Base-by-base conservation (phyloP, 2,329 filamentous ascomycete species). In the Colletotrichum sojae region DNA sequence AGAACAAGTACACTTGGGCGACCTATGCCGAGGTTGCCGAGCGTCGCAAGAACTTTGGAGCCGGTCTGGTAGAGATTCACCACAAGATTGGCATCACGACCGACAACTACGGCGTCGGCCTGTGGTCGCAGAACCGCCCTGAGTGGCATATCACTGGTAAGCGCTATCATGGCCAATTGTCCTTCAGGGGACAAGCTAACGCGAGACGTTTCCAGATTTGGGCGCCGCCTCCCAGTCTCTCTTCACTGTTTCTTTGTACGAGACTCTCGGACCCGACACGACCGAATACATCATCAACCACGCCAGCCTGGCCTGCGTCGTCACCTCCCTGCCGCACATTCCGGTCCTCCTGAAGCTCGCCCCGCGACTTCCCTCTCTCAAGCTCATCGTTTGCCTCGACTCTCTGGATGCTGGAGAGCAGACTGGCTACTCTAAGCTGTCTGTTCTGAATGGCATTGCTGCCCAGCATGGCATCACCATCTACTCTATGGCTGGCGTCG, bases 271-370 rank as follows among this genome's bases (percentile, higher is more conserved):
- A 10, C 92, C 95, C 13, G 94, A 97, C 73, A 90, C 95, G 2
- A 95, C 93, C 66, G 94, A 98, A 82, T 98, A 93, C 83, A 98
- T 99, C 80, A 92, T 98, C 83, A 97, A 97, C 81, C 95, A 98
- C 79, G 90, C 94, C 63, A 87, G 91, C 71, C 84, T 98, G 65
- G 81, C 86, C 67, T 93, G 91, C 75, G 89, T 98, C 46, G 90
- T 92, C 71, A 91, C 93, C 67, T 94, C 93, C 31, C 84, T 98
- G 53, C 89, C 90, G 51, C 95, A 97, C 76, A 90, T 98, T 61
- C 91, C 94, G 2, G 89, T 90, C 16, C 87, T 98, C 63, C 85
- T 98, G 71, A 95, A 94, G 84, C 84, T 98, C 73, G 89, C 88
- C 73, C 85, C 92, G n/a, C 88, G 91, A 60, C 83, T 95, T 69